A percentile compares a stretch with the other conserved stretches of the same genome.
These are phyloP conservation scores for Coelastrella sp. DNA, from an alignment of 139 green algal species.

Conservation along the genomic window DNA sequence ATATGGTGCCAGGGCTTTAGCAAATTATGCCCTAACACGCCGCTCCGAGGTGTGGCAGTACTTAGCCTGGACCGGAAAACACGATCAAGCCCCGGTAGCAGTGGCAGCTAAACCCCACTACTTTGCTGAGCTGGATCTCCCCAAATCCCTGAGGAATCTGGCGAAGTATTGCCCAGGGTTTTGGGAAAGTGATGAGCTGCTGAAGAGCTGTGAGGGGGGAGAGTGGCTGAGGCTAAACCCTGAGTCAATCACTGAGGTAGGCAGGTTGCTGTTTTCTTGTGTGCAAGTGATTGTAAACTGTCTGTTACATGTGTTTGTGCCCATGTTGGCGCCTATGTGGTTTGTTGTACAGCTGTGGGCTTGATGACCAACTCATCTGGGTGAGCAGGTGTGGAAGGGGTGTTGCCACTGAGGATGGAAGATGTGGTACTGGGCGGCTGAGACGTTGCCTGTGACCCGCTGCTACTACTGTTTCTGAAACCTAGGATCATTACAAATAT, in stretches of 20 bases:
- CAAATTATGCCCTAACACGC: slow-evolving; percentile 69
- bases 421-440: too few species aligned
- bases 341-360: too few species aligned
- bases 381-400: too few species aligned
- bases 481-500: too few species aligned
- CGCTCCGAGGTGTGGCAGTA: slow-evolving; percentile 73
- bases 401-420: too few species aligned
- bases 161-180: slow-evolving; percentile 57
- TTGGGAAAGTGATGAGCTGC: slow-evolving; percentile 59
- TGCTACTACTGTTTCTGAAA: too few species aligned
- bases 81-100: slow-evolving; percentile 75
- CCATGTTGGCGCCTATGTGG: too few species aligned
- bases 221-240: slow-evolving; percentile 62
- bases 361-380: too few species aligned
- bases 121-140: slow-evolving; percentile 81
- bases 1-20: slow-evolving; percentile 73
- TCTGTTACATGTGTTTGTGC: not conserved
- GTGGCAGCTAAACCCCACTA: slow-evolving; percentile 84
- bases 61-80: slow-evolving; percentile 80
- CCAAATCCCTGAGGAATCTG: slow-evolving; percentile 53
- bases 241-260: slow-evolving; percentile 52
- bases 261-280: not conserved
- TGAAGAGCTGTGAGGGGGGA: slow-evolving; percentile 39
- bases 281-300: not conserved
- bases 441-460: too few species aligned